These are phyloP conservation scores for Ambrosia hybrid DNA, from an alignment of 140 eudicot species.

Conservation along the genomic window DNA sequence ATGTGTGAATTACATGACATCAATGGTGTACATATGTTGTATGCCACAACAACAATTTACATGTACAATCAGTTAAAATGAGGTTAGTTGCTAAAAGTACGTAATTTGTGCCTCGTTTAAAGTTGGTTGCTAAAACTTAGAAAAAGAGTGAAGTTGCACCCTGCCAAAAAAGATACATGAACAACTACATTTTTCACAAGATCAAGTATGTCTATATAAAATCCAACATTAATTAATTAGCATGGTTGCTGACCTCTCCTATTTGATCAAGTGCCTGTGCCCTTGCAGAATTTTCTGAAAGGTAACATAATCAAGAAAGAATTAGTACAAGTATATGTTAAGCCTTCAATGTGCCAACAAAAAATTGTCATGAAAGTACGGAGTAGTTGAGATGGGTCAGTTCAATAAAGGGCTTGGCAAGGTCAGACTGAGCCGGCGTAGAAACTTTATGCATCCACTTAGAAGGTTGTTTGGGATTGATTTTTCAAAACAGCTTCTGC, in stretches of 20 bases:
- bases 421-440: background rate
- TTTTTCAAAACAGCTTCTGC: too few species aligned
- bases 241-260: constrained; percentile 46
- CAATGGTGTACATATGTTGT: background rate
- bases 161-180: background rate
- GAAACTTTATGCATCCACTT: background rate
- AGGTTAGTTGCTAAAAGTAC: background rate
- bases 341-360: background rate
- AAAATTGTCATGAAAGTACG: background rate
- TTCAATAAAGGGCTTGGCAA: background rate
- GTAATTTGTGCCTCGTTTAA: too few species aligned
- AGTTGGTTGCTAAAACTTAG: background rate
- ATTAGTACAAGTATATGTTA: constrained; percentile 24
- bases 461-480: too few species aligned
- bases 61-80: background rate
- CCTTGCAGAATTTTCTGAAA: constrained; percentile 60
- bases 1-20: background rate
- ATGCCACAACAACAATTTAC: background rate
- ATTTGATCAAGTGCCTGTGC: constrained; percentile 42
- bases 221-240: constrained; percentile 15
- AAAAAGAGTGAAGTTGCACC: background rate
- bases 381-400: background rate
- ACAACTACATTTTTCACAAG: background rate
- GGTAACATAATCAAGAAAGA: constrained; percentile 24
- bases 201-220: constrained; percentile 4